A percentile compares a stretch with the other conserved stretches of the same genome.
phyloP scores from a whole-genome alignment of 2,329 filamentous ascomycete genomes.

The Pseudocercospora eumusae region DNA sequence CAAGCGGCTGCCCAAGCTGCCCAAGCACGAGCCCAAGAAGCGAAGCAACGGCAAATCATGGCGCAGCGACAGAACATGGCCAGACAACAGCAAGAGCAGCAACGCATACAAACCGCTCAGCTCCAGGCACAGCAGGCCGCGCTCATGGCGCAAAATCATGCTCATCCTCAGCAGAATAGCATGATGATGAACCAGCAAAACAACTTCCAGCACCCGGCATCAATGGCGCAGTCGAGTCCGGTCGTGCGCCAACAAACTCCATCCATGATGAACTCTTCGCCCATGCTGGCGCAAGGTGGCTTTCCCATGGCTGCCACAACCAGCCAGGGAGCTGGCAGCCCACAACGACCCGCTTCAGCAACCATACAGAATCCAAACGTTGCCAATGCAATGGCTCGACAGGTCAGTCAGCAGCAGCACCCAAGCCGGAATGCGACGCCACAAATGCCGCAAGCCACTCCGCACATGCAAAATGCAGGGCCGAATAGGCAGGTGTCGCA shows the following conservation, averaged over 20 bases:
- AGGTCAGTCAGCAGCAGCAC: constrained; percentile 43
- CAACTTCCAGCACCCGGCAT: constrained; percentile 50
- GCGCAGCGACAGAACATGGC: constrained; percentile 40
- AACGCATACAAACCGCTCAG: constrained; percentile 31
- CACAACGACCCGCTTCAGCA: constrained; percentile 66
- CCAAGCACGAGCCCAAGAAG: constrained; percentile 48
- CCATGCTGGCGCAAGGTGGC: constrained; percentile 45
- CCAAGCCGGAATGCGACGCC: constrained; percentile 41
- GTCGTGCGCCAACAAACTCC: constrained; percentile 50
- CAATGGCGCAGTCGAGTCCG: constrained; percentile 63
- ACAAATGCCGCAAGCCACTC: constrained; percentile 43
- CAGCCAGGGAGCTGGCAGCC: constrained; percentile 66
- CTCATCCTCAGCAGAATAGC: constrained; percentile 45
- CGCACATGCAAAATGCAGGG: constrained; percentile 39
- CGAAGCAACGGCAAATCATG: constrained; percentile 51
- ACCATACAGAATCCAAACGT: constrained; percentile 48
- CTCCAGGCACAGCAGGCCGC: constrained; percentile 27
- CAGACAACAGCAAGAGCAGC: constrained; percentile 38
- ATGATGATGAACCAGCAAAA: constrained; percentile 42
- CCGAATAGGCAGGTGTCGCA: constrained; percentile 42
- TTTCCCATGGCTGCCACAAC: constrained; percentile 61
- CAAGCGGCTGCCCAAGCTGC: constrained; percentile 52
- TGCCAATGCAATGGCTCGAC: constrained; percentile 38
- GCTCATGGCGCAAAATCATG: constrained; percentile 35
- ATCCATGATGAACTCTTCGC: constrained; percentile 49